Conservation (phyloP, 495 filamentous ascomycete genomes). For the Endocarpon pusillum region DNA sequence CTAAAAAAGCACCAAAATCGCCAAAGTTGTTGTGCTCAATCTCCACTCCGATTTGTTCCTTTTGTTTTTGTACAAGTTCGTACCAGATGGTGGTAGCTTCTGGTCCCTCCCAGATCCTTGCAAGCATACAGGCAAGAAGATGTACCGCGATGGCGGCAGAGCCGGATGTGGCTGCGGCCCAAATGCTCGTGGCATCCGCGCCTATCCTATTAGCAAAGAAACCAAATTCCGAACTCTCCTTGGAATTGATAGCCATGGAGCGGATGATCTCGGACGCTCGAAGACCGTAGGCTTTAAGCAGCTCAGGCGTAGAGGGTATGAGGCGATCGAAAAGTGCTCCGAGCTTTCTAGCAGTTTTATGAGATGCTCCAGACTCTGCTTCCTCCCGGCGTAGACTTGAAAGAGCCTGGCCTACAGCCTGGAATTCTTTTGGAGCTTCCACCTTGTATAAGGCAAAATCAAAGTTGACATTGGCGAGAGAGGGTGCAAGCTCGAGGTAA, state of each 20-base stretch:
- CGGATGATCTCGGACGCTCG: slow-evolving; percentile 20
- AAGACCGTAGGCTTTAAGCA: slow-evolving; percentile 21
- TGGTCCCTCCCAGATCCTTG: slow-evolving; percentile 12
- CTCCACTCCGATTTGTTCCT: slow-evolving; percentile 1
- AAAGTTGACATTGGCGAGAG: slow-evolving; percentile 14
- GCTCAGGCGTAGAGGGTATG: slow-evolving; percentile 14
- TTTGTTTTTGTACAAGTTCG: slow-evolving; percentile 5
- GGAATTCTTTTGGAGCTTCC: slow-evolving; percentile 14
- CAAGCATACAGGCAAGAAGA: slow-evolving; percentile 25
- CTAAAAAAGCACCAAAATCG: not conserved
- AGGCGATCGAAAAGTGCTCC: slow-evolving; percentile 16
- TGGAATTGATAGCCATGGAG: slow-evolving; percentile 6
- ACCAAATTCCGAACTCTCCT: slow-evolving; percentile 3
- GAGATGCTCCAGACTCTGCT: slow-evolving; percentile 13
- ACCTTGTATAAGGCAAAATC: slow-evolving; percentile 16
- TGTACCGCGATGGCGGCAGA: slow-evolving; percentile 14
- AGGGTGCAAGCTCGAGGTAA: slow-evolving; percentile 7
- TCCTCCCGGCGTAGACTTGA: slow-evolving; percentile 9
- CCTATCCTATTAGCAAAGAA: slow-evolving; percentile 8
- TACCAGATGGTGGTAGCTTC: slow-evolving; percentile 22
- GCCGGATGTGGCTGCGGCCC: slow-evolving; percentile 26
- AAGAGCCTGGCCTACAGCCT: slow-evolving; percentile 9
- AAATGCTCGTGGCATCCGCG: slow-evolving; percentile 20
- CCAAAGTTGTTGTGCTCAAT: not conserved
- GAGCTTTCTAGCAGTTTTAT: slow-evolving; percentile 14